These are phyloP conservation scores for Dryas alaskensis DNA, from an alignment of 306 rosid genomes.

Conservation along the genomic window DNA sequence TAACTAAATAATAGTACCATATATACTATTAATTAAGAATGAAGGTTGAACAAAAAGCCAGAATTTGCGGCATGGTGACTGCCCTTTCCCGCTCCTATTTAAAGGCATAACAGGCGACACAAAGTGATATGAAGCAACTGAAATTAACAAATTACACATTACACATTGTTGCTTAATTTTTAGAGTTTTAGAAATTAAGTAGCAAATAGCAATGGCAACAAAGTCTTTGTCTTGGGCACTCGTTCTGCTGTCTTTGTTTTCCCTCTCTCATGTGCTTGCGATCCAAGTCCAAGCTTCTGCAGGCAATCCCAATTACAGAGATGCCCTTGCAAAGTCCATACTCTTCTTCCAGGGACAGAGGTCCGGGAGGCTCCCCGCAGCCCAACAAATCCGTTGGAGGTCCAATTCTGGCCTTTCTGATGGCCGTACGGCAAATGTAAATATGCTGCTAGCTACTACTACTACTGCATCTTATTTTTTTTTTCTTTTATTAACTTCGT, in stretches of 20 bases:
- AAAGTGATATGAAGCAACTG: slow-evolving; percentile 7
- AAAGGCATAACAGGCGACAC: slow-evolving; percentile 9
- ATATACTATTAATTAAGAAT: no score
- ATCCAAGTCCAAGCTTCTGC: slow-evolving; percentile 26
- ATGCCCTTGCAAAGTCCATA: slow-evolving; percentile 74
- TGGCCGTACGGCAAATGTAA: slow-evolving; percentile 65
- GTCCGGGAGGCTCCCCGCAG: slow-evolving; percentile 64
- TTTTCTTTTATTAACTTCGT: neutral
- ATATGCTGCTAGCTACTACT: neutral
- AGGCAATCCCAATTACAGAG: slow-evolving; percentile 57
- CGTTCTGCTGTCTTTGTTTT: slow-evolving; percentile 6
- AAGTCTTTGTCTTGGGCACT: slow-evolving; percentile 8
- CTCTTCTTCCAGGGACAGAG: slow-evolving; percentile 91
- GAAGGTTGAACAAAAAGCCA: neutral
- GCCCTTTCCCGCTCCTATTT: slow-evolving; percentile 9
- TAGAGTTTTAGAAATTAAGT: slow-evolving; percentile 13
- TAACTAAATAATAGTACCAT: no score
- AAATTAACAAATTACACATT: neutral
- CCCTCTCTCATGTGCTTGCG: slow-evolving; percentile 14
- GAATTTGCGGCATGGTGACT: slow-evolving; percentile 11
- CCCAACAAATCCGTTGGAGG: slow-evolving; percentile 69
- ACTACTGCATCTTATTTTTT: neutral
- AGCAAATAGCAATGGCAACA: slow-evolving; percentile 24
- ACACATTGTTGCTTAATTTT: neutral
- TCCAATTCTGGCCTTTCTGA: slow-evolving; percentile 66